Evolutionary conservation across 192 early-diverging fungal species (phyloP), one percentile per base, ranked within the genome.

Genomic region (Coemansia sp.): DNA sequence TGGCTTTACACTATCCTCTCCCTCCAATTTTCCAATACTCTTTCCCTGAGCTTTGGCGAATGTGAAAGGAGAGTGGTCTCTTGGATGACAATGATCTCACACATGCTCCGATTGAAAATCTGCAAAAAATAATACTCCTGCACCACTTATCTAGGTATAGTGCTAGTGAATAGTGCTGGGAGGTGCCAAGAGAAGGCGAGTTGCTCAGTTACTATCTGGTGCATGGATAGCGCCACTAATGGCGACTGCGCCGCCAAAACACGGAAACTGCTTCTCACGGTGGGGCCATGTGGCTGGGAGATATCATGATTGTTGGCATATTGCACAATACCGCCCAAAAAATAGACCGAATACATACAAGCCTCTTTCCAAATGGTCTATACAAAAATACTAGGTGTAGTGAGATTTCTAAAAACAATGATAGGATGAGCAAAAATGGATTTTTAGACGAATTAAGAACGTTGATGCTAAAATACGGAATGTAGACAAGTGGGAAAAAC

Each of bases 381-480:
- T 31, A 31, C 31, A 31, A 31, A 31, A 31, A 3, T 4, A 31
- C 4, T 31, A 31, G 31, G 31, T 31, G 31, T 31, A 31, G 31
- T 31, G 31, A 31, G 4, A n/a, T n/a, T n/a, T n/a, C n/a, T n/a
- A n/a, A n/a, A n/a, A n/a, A 31, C 31, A 31, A 31, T 31, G 4
- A 3, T 4, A 31, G 59, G 14, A 11, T 23, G 14, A 26, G 20
- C 4, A 11, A 60, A 38, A 61, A 25, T 61, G 43, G 25, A 31
- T 31, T 31, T 31, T 31, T 31, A 31, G 31, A 61, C 38, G 52
- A 55, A 55, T 55, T 55, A 55, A 55, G 26, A 55, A 55, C 52
- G 52, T 55, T 33, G 52, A 33, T 26, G 52, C 52, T 55, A 55
- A 55, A 55, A 26, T 55, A 55, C 52, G 52, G 52, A 31, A 55